Evolutionary conservation across 2,329 filamentous ascomycete genomes (phyloP), one percentile per base, ranked within the genome.

Genomic region (Nemania bipapillata): DNA sequence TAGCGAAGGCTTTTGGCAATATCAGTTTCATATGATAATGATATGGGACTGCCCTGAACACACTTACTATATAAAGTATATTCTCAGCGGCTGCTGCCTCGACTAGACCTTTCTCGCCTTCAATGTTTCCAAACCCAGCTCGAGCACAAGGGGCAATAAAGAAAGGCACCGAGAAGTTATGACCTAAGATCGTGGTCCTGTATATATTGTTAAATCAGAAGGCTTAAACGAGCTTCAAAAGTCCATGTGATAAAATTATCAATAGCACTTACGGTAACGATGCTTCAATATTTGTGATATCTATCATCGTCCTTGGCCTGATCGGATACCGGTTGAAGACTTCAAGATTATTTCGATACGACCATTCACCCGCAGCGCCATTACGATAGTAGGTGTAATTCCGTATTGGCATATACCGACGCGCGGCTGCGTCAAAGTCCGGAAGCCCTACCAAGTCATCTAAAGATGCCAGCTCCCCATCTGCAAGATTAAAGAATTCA

Each of bases 311-410:
- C 59, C 84, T 80, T 8, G 86, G 84, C 57, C 82, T 81, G 49
- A 87, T 78, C 56, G 79, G 79, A 73, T 84, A 85, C 15, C 84
- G 82, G 68, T 81, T 78, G 76, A 81, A 88, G 30, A 83, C 81
- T 76, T 88, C 86, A 5, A 87, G 80, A 77, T 88, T 88, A 76
- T 87, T 86, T 56, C 86, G 81, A 77, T 87, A 87, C 1, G 81
- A 83, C 82, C 83, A 87, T 77, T 87, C 86, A 67, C 85, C 86
- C 3, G 81, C 85, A 3, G 85, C 85, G 22, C 85, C 86, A 70
- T 85, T 86, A 66, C 85, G 83, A 78, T 87, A 87, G 77, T 86
- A 87, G n/a, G 85, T 86, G 77, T 85, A 87, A 73, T 84, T 82
- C 24, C 77, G 73, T 12, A 72, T 68, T 65, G 84, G 82, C 72